Evolutionary conservation across 2,329 filamentous ascomycete species (phyloP).

Genomic region (Emergomyces africanus): DNA sequence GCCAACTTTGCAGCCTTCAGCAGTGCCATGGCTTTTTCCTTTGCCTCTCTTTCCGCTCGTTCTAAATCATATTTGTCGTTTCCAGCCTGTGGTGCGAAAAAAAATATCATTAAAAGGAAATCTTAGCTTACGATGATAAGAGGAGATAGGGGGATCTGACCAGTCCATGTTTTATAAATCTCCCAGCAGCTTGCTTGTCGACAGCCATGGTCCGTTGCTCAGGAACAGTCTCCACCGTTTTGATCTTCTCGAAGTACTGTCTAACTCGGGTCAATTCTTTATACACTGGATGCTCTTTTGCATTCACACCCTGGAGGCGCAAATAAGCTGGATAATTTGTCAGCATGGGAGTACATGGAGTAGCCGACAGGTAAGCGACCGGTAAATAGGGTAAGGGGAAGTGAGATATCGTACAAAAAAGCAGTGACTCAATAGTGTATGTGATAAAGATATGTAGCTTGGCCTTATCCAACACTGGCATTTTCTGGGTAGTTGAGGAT

Average conservation of each 20-base stretch:
- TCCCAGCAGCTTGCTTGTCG: conserved; percentile 63
- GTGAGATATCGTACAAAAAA: conserved; percentile 54
- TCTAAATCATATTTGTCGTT: conserved; percentile 41
- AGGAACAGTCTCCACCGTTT: conserved; percentile 54
- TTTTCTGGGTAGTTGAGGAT: conserved; percentile 55
- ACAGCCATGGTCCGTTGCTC: conserved; percentile 45
- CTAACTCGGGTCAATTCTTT: conserved; percentile 74
- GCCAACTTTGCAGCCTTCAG: conserved; percentile 34
- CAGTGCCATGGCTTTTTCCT: conserved; percentile 38
- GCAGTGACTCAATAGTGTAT: conserved; percentile 78
- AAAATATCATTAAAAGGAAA: conserved; percentile 5
- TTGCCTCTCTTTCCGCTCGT: conserved; percentile 37
- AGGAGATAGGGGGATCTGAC: conserved; percentile 33
- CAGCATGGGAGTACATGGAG: not conserved
- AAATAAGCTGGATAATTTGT: conserved; percentile 49
- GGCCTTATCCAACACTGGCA: conserved; percentile 87
- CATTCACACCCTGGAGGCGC: conserved; percentile 63
- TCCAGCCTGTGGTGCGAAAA: conserved; percentile 22
- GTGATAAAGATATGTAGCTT: conserved; percentile 82
- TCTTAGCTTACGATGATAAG: not conserved
- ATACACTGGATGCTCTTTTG: conserved; percentile 75
- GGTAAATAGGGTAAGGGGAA: not conserved
- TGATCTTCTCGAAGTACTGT: conserved; percentile 89
- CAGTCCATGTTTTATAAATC: conserved; percentile 73
- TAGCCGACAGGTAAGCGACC: not conserved